phyloP scores from a whole-genome alignment of 1,284 basidiomycete species.

The Cutaneotrichosporon cyanovorans region DNA sequence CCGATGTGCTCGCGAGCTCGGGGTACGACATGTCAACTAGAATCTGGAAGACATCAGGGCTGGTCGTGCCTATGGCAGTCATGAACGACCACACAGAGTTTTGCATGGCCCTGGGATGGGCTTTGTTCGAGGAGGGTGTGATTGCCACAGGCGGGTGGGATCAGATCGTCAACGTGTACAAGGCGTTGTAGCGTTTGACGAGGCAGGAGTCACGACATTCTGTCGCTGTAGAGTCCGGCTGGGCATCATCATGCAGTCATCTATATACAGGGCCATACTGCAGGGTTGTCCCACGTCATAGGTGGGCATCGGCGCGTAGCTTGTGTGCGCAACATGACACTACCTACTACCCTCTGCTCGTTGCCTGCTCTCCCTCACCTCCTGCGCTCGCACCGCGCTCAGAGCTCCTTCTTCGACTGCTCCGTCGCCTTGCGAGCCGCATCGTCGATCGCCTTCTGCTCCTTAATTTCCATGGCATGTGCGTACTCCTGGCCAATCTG shows the following conservation, averaged over 20 bases:
- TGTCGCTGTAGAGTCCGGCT: too few relatives aligned
- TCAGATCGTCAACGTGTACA: constrained; percentile 67
- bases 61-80: constrained; percentile 53
- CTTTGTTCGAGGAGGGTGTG: constrained; percentile 68
- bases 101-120: constrained; percentile 83
- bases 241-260: neutral
- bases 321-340: too few relatives aligned
- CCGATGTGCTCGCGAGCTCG: constrained; percentile 55
- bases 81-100: constrained; percentile 86
- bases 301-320: too few relatives aligned
- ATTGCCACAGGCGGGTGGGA: constrained; percentile 89
- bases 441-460: constrained; percentile 51
- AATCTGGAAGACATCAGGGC: constrained; percentile 44
- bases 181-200: constrained; percentile 1
- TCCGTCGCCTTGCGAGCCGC: constrained; percentile 13
- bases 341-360: too few relatives aligned
- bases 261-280: too few relatives aligned
- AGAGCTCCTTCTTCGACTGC: constrained; percentile 32
- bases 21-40: constrained; percentile 70
- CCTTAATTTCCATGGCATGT: constrained; percentile 57
- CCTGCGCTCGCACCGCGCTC: too few relatives aligned
- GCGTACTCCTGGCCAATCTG: constrained; percentile 83
- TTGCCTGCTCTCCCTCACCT: too few relatives aligned
- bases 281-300: too few relatives aligned
- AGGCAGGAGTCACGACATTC: too few relatives aligned